Percentiles rank a stretch among this genome's conserved stretches.
phyloP scores from a whole-genome alignment of 257 asterid species.

The Fraxinus americana region DNA sequence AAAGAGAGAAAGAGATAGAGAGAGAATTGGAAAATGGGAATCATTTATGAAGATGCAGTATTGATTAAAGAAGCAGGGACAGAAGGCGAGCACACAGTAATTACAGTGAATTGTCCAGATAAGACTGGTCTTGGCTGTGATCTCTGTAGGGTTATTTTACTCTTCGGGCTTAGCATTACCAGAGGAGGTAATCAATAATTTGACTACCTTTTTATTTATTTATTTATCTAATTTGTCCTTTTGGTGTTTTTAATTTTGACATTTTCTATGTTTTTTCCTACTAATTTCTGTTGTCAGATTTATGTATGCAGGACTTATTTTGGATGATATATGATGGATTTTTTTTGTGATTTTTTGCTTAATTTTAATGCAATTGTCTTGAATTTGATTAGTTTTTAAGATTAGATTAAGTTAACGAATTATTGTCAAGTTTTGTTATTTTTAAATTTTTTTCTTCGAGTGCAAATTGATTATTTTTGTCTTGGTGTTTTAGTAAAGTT shows the following conservation, averaged over 20 bases:
- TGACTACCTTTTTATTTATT: background rate
- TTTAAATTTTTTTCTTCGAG: background rate
- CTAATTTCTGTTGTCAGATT: background rate
- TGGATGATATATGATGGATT: conserved; percentile 1
- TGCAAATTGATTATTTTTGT: background rate
- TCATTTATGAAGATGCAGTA: conserved; percentile 67
- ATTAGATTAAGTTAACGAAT: background rate
- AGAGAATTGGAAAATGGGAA: conserved; percentile 44
- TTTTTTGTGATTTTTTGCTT: background rate
- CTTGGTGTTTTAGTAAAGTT: background rate
- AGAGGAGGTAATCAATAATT: conserved; percentile 56
- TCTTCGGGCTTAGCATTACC: conserved; percentile 68
- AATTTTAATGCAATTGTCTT: background rate
- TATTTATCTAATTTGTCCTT: background rate
- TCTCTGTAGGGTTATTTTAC: conserved; percentile 59
- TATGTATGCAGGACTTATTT: background rate
- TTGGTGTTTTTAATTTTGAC: conserved; percentile 4
- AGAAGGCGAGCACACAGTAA: conserved; percentile 50
- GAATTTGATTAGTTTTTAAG: background rate
- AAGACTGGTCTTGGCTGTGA: conserved; percentile 89
- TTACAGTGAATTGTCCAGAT: conserved; percentile 78
- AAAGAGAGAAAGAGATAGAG: background rate
- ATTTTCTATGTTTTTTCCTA: background rate
- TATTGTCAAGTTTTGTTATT: background rate
- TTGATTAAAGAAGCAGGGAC: conserved; percentile 57